Percentiles rank a stretch among this genome's conserved stretches.
phyloP scores from a whole-genome alignment of 1,284 basidiomycete genomes.

The Fistulinella staudtii region DNA sequence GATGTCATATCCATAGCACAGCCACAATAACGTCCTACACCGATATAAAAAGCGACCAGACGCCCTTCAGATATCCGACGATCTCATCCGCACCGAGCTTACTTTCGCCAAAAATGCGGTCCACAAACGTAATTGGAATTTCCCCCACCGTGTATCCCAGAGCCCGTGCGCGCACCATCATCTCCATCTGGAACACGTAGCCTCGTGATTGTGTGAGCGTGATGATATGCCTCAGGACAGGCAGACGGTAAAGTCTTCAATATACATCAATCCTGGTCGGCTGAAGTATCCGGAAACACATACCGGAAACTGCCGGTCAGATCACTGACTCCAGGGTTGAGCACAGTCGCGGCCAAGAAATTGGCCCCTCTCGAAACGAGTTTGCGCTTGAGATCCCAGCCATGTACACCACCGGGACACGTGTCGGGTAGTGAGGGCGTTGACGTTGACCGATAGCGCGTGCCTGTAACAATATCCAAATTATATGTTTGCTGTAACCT shows the following conservation, averaged over 20 bases:
- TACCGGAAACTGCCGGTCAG: constrained; percentile 85
- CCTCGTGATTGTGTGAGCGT: constrained; percentile 80
- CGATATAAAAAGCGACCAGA: constrained; percentile 73
- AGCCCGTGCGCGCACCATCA: constrained; percentile 85
- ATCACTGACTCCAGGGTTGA: constrained; percentile 82
- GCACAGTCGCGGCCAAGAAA: constrained; percentile 77
- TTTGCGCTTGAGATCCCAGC: constrained; percentile 87
- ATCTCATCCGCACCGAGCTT: constrained; percentile 88
- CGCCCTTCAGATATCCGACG: constrained; percentile 84
- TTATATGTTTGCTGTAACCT: constrained; percentile 78
- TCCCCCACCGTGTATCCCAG: constrained; percentile 84
- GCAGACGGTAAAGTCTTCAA: constrained; percentile 70
- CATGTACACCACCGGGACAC: constrained; percentile 77
- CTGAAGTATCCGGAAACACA: constrained; percentile 16
- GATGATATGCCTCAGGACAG: constrained; percentile 79
- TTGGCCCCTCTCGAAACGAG: constrained; percentile 84
- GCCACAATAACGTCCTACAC: constrained; percentile 42
- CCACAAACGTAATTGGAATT: constrained; percentile 91
- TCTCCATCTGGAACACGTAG: constrained; percentile 97
- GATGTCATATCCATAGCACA: constrained; percentile 17
- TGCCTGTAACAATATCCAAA: constrained; percentile 87
- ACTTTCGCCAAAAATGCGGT: constrained; percentile 89
- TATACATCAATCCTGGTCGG: neutral
- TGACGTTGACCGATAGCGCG: constrained; percentile 70
- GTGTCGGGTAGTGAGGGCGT: constrained; percentile 50